Percentiles rank a stretch among this genome's conserved stretches.
Conservation (phyloP, 129 eudicot species). For the Flaveria ramosissima region DNA sequence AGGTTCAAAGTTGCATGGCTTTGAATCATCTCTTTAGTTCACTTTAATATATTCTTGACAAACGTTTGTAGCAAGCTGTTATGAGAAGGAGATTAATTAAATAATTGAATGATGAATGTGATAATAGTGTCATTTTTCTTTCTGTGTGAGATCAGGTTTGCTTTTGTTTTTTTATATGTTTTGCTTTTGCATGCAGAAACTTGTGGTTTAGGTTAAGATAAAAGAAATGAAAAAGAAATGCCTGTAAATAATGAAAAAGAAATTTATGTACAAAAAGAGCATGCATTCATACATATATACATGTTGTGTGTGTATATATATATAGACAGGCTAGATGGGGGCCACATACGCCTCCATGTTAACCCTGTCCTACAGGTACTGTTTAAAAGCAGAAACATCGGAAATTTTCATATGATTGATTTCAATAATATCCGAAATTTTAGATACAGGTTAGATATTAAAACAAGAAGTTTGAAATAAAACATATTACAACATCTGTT, state of each 20-base stretch:
- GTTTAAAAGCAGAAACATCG: too few species aligned
- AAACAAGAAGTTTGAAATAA: too few species aligned
- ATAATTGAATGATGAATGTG: background rate
- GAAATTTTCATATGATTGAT: too few species aligned
- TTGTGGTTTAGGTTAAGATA: conserved; percentile 43
- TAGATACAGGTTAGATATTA: too few species aligned
- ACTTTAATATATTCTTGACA: conserved; percentile 56
- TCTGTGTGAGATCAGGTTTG: conserved; percentile 29
- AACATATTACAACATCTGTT: too few species aligned
- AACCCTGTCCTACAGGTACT: too few species aligned
- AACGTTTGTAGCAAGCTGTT: background rate
- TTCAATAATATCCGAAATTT: too few species aligned
- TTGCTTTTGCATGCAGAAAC: conserved; percentile 37
- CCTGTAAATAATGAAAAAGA: too few species aligned
- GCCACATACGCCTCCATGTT: too few species aligned
- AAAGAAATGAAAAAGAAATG: conserved; percentile 30
- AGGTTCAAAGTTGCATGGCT: conserved; percentile 73
- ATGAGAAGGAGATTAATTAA: background rate
- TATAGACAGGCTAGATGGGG: too few species aligned
- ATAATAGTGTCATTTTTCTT: conserved; percentile 22
- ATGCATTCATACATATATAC: conserved; percentile 14
- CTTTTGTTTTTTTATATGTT: conserved; percentile 33
- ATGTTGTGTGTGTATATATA: background rate
- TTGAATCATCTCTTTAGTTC: conserved; percentile 65
- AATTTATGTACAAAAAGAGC: conserved; percentile 12